Percentiles rank a stretch among this genome's conserved stretches.
Conservation (phyloP, 2,329 filamentous ascomycete species). For the Aspergillus tubingensis region DNA sequence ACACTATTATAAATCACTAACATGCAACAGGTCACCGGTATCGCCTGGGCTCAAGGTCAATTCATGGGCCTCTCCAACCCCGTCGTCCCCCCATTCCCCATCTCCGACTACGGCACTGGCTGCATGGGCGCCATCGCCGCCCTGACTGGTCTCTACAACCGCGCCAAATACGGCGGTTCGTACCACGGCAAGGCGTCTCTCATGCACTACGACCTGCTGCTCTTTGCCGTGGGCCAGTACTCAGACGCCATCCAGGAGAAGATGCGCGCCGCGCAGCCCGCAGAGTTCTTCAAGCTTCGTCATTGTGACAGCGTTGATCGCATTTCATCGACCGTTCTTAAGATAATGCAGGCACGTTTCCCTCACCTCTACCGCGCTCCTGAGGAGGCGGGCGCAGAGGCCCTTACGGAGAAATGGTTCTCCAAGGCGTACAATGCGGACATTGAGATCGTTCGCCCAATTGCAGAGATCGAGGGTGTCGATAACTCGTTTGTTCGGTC, state of each 20-base stretch:
- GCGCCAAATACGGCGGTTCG: constrained; percentile 64
- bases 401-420: constrained; percentile 44
- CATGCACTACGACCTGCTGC: constrained; percentile 68
- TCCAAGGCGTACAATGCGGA: constrained; percentile 45
- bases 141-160: constrained; percentile 62
- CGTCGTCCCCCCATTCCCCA: constrained; percentile 53
- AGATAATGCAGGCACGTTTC: constrained; percentile 55
- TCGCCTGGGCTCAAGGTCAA: constrained; percentile 45
- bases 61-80: constrained; percentile 44
- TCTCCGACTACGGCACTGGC: constrained; percentile 68
- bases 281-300: constrained; percentile 58
- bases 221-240: constrained; percentile 63
- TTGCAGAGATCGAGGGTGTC: constrained; percentile 50
- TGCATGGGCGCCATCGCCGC: constrained; percentile 71
- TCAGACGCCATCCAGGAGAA: constrained; percentile 54
- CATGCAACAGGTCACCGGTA: constrained; percentile 41
- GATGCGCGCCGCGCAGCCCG: constrained; percentile 52
- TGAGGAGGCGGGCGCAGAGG: constrained; percentile 36
- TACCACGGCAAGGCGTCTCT: constrained; percentile 67
- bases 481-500: constrained; percentile 52
- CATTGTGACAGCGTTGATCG: constrained; percentile 67
- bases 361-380: constrained; percentile 55
- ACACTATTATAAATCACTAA: not conserved
- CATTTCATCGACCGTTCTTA: constrained; percentile 61
- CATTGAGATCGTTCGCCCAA: constrained; percentile 52